Base-by-base conservation (phyloP, 1,284 basidiomycete species). In the Marasmius tenuissimus region DNA sequence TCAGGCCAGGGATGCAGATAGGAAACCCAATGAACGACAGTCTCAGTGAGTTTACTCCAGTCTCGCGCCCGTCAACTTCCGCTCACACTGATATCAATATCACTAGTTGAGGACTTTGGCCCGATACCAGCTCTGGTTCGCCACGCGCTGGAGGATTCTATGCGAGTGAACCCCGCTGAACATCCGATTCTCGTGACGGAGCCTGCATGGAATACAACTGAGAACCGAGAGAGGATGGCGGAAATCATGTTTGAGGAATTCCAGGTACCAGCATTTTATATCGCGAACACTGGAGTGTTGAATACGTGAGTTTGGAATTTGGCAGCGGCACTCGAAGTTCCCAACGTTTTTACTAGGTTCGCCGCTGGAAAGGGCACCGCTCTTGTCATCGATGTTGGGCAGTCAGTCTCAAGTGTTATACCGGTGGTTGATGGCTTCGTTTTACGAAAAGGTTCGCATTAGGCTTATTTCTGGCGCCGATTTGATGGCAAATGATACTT, bases 381-480 rank as follows among this genome's bases (percentile, higher is more conserved):
- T 3, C 81, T 99, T 55, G 93, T 99, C 0, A 89, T 99, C 54
- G 97, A 99, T 70, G 85, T 99, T 48, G 97, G 97, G 4, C 89
- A 94, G 65, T 87, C 91, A 20, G 88, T 91, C 72, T 89, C 91
- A 9, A 96, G 93, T 64, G 93, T 97, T 16, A 95, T 94, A 1
- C 97, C 97, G 1, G 92, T 99, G 10, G 94, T 97, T 8, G 97
- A 99, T 70, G 97, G 97, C 0, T 99, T 99, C 70, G 97, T 99
- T 40, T 84, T 99, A 53, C 86, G 96, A 67, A 98, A 98, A 84
- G 96, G 96, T 89, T 65, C 63, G 71, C 63, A 49, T 64, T 59
- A 39, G 62, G 49, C n/a, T 64, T 62, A 0, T 66, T n/a, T 48
- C 45, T 60, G 27, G 10, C 18, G 10, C 33, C 8, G 20, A 42